phyloP scores from a whole-genome alignment of 1,139 yeast species.

The Lipomyces yarrowii region DNA sequence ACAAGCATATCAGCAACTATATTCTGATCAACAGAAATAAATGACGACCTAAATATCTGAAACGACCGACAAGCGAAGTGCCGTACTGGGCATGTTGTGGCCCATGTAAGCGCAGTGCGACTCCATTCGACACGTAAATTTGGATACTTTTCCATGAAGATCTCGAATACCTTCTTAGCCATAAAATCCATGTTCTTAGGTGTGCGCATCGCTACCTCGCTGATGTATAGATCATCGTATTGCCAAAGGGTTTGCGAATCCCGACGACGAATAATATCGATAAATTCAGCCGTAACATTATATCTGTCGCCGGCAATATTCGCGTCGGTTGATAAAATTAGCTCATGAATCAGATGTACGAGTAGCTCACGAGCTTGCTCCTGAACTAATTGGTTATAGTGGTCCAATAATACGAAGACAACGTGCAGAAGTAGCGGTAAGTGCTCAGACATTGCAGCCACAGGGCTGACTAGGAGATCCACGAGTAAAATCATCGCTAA shows the following conservation, averaged over 20 bases:
- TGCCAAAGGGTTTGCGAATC: constrained; percentile 65
- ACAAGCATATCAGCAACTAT: constrained; percentile 96
- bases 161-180: constrained; percentile 63
- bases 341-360: constrained; percentile 69
- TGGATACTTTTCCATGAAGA: constrained; percentile 53
- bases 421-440: constrained; percentile 83
- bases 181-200: constrained; percentile 86
- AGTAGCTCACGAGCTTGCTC: constrained; percentile 81
- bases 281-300: constrained; percentile 54
- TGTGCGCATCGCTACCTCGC: constrained; percentile 78
- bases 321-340: constrained; percentile 48
- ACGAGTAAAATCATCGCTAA: constrained; percentile 81
- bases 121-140: constrained; percentile 85
- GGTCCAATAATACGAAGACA: constrained; percentile 79
- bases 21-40: constrained; percentile 75
- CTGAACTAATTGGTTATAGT: constrained; percentile 78
- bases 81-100: constrained; percentile 95
- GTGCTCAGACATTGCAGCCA: constrained; percentile 55
- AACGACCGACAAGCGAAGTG: constrained; percentile 97
- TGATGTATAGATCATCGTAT: constrained; percentile 81
- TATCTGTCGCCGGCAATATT: constrained; percentile 53
- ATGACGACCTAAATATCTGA: constrained; percentile 82
- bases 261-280: constrained; percentile 52
- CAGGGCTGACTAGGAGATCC: constrained; percentile 66
- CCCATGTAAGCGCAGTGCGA: constrained; percentile 83